phyloP scores from a whole-genome alignment of 305 asterid genomes.

The Withania somnifera region DNA sequence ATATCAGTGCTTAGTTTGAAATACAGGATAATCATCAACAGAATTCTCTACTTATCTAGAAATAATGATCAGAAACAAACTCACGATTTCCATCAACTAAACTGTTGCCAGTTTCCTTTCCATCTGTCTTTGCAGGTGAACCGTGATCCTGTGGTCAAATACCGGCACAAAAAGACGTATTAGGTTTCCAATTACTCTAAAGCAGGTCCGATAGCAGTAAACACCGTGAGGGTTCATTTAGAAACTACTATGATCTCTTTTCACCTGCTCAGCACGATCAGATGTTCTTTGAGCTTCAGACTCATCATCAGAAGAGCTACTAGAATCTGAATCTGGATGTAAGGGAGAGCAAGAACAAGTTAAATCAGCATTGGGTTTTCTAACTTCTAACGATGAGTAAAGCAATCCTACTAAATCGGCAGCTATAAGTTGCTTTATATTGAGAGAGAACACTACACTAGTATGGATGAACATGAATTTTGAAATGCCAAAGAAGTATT shows the following conservation, averaged over 20 bases:
- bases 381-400: neutral
- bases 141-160: slow-evolving; percentile 28
- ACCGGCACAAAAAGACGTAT: neutral
- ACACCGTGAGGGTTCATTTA: neutral
- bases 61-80: slow-evolving; percentile 14
- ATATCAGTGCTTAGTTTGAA: neutral
- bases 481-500: neutral
- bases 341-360: neutral
- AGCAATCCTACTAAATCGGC: neutral
- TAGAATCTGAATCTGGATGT: slow-evolving; percentile 40
- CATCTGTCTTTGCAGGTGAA: slow-evolving; percentile 26
- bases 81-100: slow-evolving; percentile 43
- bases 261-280: slow-evolving; percentile 21
- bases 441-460: neutral
- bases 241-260: slow-evolving; percentile 16
- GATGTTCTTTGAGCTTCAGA: slow-evolving; percentile 40
- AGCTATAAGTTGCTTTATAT: neutral
- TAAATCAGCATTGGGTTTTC: neutral
- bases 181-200: neutral
- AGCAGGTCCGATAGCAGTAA: neutral
- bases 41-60: neutral
- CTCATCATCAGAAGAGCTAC: slow-evolving; percentile 32
- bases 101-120: slow-evolving; percentile 22
- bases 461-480: neutral
- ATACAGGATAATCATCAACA: neutral